Percentiles rank a stretch among this genome's conserved stretches.
phyloP scores from a whole-genome alignment of 2,329 filamentous ascomycete genomes.

The Fusarium globosum region DNA sequence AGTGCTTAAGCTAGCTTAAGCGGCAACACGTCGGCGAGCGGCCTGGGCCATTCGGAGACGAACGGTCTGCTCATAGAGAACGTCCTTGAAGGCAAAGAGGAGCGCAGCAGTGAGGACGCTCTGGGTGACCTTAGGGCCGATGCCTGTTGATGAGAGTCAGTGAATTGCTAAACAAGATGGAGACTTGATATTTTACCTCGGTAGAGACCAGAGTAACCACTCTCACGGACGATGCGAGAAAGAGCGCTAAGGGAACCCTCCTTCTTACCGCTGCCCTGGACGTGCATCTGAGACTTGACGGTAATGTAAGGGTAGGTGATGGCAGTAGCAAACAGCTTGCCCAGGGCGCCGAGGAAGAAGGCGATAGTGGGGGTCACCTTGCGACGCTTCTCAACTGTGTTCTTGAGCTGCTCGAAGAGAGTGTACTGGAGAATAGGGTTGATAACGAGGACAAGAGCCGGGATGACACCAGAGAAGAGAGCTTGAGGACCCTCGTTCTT shows the following conservation, averaged over 20 bases:
- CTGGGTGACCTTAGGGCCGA: conserved; percentile 95
- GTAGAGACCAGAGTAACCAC: conserved; percentile 93
- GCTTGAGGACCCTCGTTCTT: conserved; percentile 85
- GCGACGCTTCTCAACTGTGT: conserved; percentile 77
- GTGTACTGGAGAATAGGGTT: conserved; percentile 99
- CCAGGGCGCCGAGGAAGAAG: conserved; percentile 90
- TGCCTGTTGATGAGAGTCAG: conserved; percentile 66
- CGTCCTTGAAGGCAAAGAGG: conserved; percentile 98
- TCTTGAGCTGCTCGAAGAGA: conserved; percentile 98
- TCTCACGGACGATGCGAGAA: conserved; percentile 82
- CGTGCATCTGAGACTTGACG: conserved; percentile 97
- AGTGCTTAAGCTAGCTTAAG: no score
- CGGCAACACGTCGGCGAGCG: conserved; percentile 53
- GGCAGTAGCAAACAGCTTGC: conserved; percentile 92
- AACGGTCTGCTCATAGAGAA: conserved; percentile 86
- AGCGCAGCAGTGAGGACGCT: conserved; percentile 96
- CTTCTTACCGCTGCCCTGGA: conserved; percentile 80
- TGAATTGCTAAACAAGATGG: background rate
- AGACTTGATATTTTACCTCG: conserved; percentile 72
- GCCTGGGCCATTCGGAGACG: conserved; percentile 65
- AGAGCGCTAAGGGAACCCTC: conserved; percentile 85
- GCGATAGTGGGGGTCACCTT: conserved; percentile 86
- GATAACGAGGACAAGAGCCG: conserved; percentile 92
- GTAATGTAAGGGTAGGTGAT: conserved; percentile 99
- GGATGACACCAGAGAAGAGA: conserved; percentile 91